Conservation (phyloP, 2,329 filamentous ascomycete species). For the Ceratocystis alfenasii region DNA sequence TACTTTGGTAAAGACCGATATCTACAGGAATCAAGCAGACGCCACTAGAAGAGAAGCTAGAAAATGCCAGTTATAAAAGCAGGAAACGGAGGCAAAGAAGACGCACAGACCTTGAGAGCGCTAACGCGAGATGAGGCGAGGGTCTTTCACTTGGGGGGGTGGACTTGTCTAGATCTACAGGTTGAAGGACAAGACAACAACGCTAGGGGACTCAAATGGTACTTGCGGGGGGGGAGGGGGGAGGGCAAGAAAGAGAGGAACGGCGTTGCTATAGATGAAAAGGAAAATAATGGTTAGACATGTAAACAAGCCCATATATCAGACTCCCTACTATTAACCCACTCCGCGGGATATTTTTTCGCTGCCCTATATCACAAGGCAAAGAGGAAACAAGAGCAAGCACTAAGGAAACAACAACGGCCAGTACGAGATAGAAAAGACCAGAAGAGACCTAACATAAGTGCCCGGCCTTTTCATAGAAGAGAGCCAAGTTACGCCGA, state of each 20-base stretch:
- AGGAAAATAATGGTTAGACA: not conserved
- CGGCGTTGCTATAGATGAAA: not conserved
- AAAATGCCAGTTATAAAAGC: no score
- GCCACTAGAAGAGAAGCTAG: not conserved
- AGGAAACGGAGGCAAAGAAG: not conserved
- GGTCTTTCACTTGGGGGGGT: not conserved
- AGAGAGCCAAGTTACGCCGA: not conserved
- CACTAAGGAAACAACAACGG: not conserved
- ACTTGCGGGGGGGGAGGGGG: not conserved
- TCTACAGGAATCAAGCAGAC: not conserved
- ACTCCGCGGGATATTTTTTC: constrained; percentile 1
- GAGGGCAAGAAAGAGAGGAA: not conserved
- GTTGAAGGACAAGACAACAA: not conserved
- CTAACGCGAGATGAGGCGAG: no score
- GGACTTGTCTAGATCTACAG: not conserved
- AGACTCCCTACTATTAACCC: not conserved
- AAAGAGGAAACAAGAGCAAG: not conserved
- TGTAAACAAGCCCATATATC: not conserved
- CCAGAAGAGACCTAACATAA: not conserved
- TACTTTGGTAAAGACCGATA: no score
- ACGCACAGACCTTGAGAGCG: not conserved
- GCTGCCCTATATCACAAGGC: not conserved
- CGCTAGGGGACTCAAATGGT: not conserved
- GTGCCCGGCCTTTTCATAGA: constrained; percentile 8
- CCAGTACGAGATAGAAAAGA: not conserved